Evolutionary conservation across 1,284 basidiomycete species (phyloP), one percentile per base, ranked within the genome.

Genomic region (Vanrija sp.): DNA sequence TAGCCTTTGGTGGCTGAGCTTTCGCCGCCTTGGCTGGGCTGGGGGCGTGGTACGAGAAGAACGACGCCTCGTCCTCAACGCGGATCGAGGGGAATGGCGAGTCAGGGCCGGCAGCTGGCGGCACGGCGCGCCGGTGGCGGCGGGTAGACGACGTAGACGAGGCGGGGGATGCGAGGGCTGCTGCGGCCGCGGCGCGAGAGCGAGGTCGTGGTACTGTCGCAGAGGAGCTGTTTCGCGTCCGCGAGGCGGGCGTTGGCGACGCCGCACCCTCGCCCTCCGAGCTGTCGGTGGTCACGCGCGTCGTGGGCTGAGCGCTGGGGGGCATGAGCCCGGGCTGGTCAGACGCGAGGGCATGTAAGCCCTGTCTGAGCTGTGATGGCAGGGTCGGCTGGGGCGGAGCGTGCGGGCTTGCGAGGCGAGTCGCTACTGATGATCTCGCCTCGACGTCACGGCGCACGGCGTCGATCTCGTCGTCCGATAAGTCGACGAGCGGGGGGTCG

Each of bases 11-110:
- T 36, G 45, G 23, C 37, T 46, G 10, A 41, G 19, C 36, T 48
- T 38, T 27, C 43, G 8, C 31, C 27, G 22, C 22, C 31, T 18
- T 51, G 37, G 37, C 31, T 14, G 31, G 31, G 31, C 31, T 31
- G 45, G 36, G 19, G 15, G 20, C 37, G 9, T 41, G 43, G 5
- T 84, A 84, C 82, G 85, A 54, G 75, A 90, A 91, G 77, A 92
- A 92, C 48, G 90, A 75, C 0, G 81, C 79, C 66, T 92, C 89
- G 41, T 90, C 80, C 43, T 82, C 82, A 10, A 87, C 86, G 15
- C 84, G 83, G 47, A 92, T 90, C 56, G 84, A 83, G 1, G 89
- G 89, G 77, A 92, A 90, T 0, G 88, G 85, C 0, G 83, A 75
- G 3, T 54, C 79, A 38, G 80, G 80, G 0, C 62, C 69, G 18